Evolutionary conservation across 139 green algal species (phyloP), one percentile per base, ranked within the genome.

Genomic region (Trebouxia sp.): DNA sequence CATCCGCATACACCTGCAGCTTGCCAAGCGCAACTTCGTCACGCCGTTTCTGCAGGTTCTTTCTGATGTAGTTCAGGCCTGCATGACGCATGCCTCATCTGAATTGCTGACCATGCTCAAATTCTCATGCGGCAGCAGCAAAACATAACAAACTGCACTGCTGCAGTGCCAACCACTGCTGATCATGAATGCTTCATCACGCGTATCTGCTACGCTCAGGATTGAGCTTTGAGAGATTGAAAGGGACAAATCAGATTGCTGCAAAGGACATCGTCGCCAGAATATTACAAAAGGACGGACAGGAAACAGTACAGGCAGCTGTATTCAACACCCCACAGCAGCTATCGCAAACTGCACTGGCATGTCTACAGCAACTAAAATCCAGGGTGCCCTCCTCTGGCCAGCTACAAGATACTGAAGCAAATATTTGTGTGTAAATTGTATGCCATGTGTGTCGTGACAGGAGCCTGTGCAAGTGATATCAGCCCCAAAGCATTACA

Each of bases 61-160:
- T 70, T 20, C 90, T 77, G 17, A 94, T 80, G 62, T 91, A 93
- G 32, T 91, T 81, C 26, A 94, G 76, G 10, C 88, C 90, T 6
- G 83, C 35, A 9, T 42, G 80, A 70, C n/a, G n/a, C n/a, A n/a
- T n/a, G n/a, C n/a, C n/a, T n/a, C n/a, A n/a, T n/a, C n/a, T n/a
- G n/a, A n/a, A n/a, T n/a, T n/a, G n/a, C n/a, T n/a, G n/a, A n/a
- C n/a, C n/a, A n/a, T n/a, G n/a, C n/a, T n/a, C n/a, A n/a, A n/a
- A n/a, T n/a, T n/a, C n/a, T n/a, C n/a, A n/a, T n/a, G 38, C 65
- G 30, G 28, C 50, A 2, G 50, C 22, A 17, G 22, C 20, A 17
- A 58, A 58, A 17, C 3, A 17, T 22, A 58, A 58, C 20, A 58
- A 56, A 58, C 50, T 10, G 2, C 20, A 58, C 50, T 26, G 15